These are phyloP conservation scores for Gastrolobium villosum DNA, from an alignment of 306 rosid genomes.

Conservation along the genomic window DNA sequence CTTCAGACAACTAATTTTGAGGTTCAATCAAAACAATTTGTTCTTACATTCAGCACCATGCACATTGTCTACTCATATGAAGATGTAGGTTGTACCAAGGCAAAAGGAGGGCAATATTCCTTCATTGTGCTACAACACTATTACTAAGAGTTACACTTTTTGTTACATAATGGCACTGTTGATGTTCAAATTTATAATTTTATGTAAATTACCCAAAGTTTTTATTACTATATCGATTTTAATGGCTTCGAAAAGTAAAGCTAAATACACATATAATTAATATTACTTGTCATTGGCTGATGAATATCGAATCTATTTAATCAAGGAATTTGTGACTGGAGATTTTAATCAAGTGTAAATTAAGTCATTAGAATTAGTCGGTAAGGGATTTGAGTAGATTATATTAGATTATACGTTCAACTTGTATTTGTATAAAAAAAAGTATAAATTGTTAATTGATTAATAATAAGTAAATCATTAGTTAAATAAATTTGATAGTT, in stretches of 20 bases:
- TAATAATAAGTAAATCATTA: neutral
- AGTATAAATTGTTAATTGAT: too few species aligned
- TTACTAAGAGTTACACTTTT: too few species aligned
- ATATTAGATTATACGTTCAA: too few species aligned
- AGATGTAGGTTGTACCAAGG: slow-evolving; percentile 9
- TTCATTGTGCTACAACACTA: too few species aligned
- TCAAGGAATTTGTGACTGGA: neutral
- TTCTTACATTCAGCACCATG: neutral
- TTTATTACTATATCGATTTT: too few species aligned
- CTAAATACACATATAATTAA: neutral
- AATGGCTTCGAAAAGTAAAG: neutral
- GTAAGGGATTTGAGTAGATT: too few species aligned
- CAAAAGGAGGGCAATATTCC: neutral
- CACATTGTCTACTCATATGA: slow-evolving; percentile 10
- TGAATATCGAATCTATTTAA: neutral
- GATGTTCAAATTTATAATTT: too few species aligned
- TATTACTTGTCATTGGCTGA: neutral
- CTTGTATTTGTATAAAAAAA: too few species aligned
- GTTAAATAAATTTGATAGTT: neutral
- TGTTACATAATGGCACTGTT: too few species aligned
- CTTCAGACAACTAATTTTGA: slow-evolving; percentile 22
- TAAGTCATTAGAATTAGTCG: too few species aligned
- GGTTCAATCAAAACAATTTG: neutral
- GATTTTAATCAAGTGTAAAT: neutral
- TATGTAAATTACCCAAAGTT: too few species aligned